Percentiles rank a stretch among this genome's conserved stretches.
phyloP scores from a whole-genome alignment of 2,329 filamentous ascomycete genomes.

The Cadophora sp. region DNA sequence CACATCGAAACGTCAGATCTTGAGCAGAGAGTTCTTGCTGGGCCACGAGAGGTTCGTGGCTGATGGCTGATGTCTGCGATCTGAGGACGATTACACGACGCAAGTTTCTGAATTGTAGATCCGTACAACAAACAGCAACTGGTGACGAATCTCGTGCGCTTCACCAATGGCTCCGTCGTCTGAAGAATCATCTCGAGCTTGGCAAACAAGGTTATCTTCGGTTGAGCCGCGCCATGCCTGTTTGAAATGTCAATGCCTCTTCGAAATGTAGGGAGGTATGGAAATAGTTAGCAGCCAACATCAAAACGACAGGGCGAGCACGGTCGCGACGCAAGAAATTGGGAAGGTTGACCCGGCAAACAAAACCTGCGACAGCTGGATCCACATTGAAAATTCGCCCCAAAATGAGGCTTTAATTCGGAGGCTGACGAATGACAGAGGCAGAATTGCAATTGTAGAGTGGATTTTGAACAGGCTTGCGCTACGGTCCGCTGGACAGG shows the following conservation, averaged over 20 bases:
- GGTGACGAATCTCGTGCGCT: conserved; percentile 33
- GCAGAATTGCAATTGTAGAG: not conserved
- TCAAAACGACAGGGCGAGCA: conserved; percentile 15
- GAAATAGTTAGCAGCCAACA: conserved; percentile 12
- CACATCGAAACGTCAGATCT: not conserved
- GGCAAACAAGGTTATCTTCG: conserved; percentile 15
- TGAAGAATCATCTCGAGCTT: conserved; percentile 18
- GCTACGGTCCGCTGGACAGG: not conserved
- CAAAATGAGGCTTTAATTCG: not conserved
- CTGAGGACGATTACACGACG: conserved; percentile 28
- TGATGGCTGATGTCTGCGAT: conserved; percentile 5
- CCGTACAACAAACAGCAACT: conserved; percentile 16
- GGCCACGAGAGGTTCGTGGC: not conserved
- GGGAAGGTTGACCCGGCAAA: not conserved
- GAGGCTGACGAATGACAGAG: not conserved
- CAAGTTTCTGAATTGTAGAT: conserved; percentile 28
- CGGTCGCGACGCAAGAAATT: not conserved
- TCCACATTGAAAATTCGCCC: not conserved
- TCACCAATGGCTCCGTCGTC: conserved; percentile 13
- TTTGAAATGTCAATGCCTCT: conserved; percentile 11
- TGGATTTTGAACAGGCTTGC: not conserved
- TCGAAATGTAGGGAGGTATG: not conserved
- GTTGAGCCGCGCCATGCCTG: not conserved
- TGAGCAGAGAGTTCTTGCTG: not conserved
- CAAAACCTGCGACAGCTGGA: not conserved